Conservation (phyloP, 73 alveolate species). For the Diophrys appendiculata region DNA sequence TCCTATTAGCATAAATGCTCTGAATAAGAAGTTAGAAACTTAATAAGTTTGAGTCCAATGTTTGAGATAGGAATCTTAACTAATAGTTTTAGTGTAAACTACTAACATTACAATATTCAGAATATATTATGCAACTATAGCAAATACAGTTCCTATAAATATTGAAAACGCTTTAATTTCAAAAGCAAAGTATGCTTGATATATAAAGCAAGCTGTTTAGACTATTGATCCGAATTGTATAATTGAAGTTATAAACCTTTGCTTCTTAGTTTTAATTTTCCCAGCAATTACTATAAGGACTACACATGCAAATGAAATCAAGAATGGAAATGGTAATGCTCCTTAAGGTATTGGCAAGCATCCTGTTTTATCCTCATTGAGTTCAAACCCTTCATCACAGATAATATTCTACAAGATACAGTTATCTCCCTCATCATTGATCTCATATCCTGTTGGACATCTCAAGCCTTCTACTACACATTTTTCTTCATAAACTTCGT, state of each 20-base stretch:
- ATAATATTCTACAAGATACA: conserved; percentile 38
- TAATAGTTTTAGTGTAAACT: neutral
- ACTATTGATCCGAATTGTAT: neutral
- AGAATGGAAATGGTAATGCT: conserved; percentile 61
- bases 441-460: conserved; percentile 48
- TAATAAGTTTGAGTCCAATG: neutral
- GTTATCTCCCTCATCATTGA: conserved; percentile 46
- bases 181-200: neutral
- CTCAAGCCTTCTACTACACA: conserved; percentile 57
- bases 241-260: neutral
- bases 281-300: conserved; percentile 42
- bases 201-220: neutral
- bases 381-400: conserved; percentile 23
- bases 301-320: conserved; percentile 21
- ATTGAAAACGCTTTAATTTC: neutral
- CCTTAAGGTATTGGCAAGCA: conserved; percentile 55
- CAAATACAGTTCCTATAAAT: neutral
- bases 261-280: conserved; percentile 48
- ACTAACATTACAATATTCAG: neutral
- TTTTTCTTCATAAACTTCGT: conserved; percentile 21
- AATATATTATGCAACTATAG: too few species aligned
- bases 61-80: neutral
- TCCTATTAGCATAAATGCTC: neutral
- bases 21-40: too few species aligned
- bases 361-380: conserved; percentile 40